Evolutionary conservation across 2,329 filamentous ascomycete species (phyloP).

Genomic region (Berkeleyomyces basicola): DNA sequence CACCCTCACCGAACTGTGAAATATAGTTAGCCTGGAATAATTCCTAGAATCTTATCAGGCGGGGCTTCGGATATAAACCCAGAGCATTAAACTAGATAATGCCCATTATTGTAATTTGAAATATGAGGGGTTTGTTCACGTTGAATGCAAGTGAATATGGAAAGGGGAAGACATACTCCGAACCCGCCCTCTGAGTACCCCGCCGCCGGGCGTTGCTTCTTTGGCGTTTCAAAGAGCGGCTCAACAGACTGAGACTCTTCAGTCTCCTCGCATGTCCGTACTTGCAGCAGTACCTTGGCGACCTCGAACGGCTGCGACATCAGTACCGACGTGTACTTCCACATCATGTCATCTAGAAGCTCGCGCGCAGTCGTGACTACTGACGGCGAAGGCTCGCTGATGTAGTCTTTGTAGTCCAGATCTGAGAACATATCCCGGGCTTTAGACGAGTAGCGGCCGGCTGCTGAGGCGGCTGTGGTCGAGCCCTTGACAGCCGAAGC

Average conservation of each 20-base stretch:
- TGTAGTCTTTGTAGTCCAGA: slow-evolving; percentile 79
- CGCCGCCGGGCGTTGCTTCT: slow-evolving; percentile 9
- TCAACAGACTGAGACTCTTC: slow-evolving; percentile 11
- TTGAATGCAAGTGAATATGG: neutral
- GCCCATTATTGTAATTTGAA: no score
- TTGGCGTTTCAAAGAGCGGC: slow-evolving; percentile 12
- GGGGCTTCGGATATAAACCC: no score
- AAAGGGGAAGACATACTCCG: slow-evolving; percentile 6
- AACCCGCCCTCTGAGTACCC: slow-evolving; percentile 9
- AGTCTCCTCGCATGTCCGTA: slow-evolving; percentile 25
- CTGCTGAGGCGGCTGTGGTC: slow-evolving; percentile 6
- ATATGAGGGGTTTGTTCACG: no score
- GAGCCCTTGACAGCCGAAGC: slow-evolving; percentile 29
- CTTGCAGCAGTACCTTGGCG: slow-evolving; percentile 82
- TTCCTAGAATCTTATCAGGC: no score
- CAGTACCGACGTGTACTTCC: slow-evolving; percentile 80
- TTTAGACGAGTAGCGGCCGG: slow-evolving; percentile 34
- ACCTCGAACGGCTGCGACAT: slow-evolving; percentile 95
- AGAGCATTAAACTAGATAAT: no score
- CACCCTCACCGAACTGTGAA: slow-evolving; percentile 18
- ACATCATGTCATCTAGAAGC: slow-evolving; percentile 68
- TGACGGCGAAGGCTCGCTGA: slow-evolving; percentile 60
- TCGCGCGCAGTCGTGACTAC: slow-evolving; percentile 52
- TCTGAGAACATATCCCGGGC: slow-evolving; percentile 79
- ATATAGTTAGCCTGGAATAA: neutral